Conservation (phyloP, 169 alveolate genomes). For the Babesia divergens region DNA sequence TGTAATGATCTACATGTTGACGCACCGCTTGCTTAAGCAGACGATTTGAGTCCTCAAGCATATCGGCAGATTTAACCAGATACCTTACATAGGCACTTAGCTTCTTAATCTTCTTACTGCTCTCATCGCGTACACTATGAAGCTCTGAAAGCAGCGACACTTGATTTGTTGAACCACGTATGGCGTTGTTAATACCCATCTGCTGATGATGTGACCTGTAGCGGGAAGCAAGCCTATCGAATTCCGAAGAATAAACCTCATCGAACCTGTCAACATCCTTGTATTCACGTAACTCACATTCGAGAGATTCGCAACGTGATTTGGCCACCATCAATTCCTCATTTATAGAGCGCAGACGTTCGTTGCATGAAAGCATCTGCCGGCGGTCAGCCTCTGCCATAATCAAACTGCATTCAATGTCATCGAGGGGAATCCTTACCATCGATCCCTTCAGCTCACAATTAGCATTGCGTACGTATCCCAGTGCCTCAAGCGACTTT, state of each 20-base stretch:
- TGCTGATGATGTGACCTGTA: conserved; percentile 1
- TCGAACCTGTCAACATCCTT: neutral
- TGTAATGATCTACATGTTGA: conserved; percentile 29
- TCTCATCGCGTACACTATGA: conserved; percentile 4
- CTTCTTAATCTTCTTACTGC: conserved; percentile 28
- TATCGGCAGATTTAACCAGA: conserved; percentile 32
- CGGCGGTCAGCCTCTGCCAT: conserved; percentile 19
- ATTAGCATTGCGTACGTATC: conserved; percentile 1
- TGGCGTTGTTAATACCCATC: neutral
- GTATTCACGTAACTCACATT: neutral
- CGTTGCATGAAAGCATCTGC: conserved; percentile 20
- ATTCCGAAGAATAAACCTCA: neutral
- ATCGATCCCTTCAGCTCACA: neutral
- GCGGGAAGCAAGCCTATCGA: conserved; percentile 14
- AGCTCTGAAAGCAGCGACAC: neutral
- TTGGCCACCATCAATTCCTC: conserved; percentile 25
- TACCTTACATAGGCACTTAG: conserved; percentile 21
- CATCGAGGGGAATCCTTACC: conserved; percentile 4
- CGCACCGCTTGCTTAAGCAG: conserved; percentile 29
- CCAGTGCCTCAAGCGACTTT: too few relatives aligned
- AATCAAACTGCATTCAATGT: conserved; percentile 3
- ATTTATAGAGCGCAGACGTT: conserved; percentile 3
- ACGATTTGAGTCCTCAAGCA: conserved; percentile 42
- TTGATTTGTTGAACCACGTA: neutral
- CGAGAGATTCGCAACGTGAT: conserved; percentile 4